Evolutionary conservation across 352 stramenopile genomes (phyloP), one percentile per base, ranked within the genome.

Genomic region (Phytopythium delawarense): DNA sequence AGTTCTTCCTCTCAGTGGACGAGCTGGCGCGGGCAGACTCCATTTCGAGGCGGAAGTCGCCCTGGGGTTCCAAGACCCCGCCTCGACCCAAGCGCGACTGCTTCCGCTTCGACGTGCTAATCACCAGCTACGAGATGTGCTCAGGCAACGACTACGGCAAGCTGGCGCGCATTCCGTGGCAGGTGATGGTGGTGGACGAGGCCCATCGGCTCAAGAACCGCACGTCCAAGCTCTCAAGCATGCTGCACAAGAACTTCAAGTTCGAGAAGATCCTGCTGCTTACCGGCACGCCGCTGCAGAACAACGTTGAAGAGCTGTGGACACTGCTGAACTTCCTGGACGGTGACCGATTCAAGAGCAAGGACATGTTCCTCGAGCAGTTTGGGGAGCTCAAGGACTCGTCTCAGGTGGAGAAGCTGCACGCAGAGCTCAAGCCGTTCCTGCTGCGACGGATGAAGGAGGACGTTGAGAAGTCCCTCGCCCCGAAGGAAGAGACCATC

Each of bases 61-160:
- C 23, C 16, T 45, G 44, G 30, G 20, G 35, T 7, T 9, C 21
- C 30, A 42, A 62, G 50, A 2, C 37, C 18, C 25, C 39, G 2
- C 63, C 74, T 0, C 70, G 70, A 34, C 59, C 73, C 12, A 85
- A 83, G 59, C 69, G 73, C 21, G 76, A 81, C 23, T 88, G 87
- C 61, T 90, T 94, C 63, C 86, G 96, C 20, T 99, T 99, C 75
- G 97, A 99, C 70, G 96, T 99, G 25, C 75, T 99, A 15, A 97
- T 99, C 39, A 99, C 98, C 21, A 99, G 97, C 2, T 99, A 99
- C 74, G 98, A 99, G 70, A 99, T 99, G 74, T 90, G 98, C 9
- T 89, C 81, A 25, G 94, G 98, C 40, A 94, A 92, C 52, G 96
- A 99, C 60, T 84, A 97, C n/a, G 79, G 73, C 45, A 94, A 98